Base-by-base conservation (phyloP, 306 rosid genomes). In the Ceratonia siliqua region DNA sequence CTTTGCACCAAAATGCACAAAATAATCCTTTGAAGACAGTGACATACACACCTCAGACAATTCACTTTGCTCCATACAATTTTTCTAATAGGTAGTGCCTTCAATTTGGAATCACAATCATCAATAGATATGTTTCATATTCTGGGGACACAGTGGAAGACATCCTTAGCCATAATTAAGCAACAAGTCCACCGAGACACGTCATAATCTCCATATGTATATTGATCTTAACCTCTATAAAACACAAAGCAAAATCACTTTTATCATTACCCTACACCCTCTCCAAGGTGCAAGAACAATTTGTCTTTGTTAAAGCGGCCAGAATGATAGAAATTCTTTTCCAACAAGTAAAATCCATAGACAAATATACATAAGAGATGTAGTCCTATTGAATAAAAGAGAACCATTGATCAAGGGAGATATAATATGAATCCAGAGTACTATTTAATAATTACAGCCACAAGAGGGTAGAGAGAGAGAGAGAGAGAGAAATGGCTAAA, bases 111-210 rank as follows among this genome's bases (percentile, higher is more conserved):
- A n/a, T n/a, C n/a, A n/a, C n/a, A n/a, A n/a, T n/a, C n/a, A n/a
- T n/a, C n/a, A n/a, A n/a, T n/a, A n/a, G n/a, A n/a, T n/a, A n/a
- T n/a, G n/a, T n/a, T n/a, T n/a, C n/a, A n/a, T n/a, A n/a, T n/a
- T n/a, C 89, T 52, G 33, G 70, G 62, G 52, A 64, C 52, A 81
- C 32, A 83, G 73, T 70, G 73, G 67, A 38, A 11, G 71, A 45
- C 68, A 78, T 56, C 83, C 86, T 93, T 93, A 93, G 92, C 98
- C 98, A 81, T 93, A 93, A 89, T 93, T 97, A 73, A 91, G 81
- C 1, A 89, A 87, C 75, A 89, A 83, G 38, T 96, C 97, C 76
- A 68, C 96, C 17, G 91, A 87, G 68, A 91, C 92, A 75, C 98
- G 97, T 57, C 98, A 89, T 86, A 93, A 62, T 84, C 96, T 91